Evolutionary conservation across 148 eudicot genomes (phyloP), one percentile per base, ranked within the genome.

Genomic region (Heliamphora exappendiculata): DNA sequence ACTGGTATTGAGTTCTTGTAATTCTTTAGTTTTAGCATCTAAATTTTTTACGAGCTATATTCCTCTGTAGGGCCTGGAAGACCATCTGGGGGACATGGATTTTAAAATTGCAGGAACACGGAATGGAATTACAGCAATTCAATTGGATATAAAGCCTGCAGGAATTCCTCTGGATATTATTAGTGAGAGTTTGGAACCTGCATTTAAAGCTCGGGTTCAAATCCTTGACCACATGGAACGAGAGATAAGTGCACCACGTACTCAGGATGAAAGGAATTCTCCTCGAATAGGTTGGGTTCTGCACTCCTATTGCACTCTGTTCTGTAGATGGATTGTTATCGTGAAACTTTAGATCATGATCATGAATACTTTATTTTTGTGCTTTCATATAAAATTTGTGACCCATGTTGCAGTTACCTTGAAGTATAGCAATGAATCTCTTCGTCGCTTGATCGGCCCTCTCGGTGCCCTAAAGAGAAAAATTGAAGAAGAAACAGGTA

Each of bases 81-180:
- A 95, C 88, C 98, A 95, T 86, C 82, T 92, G 19, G 98, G 98
- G 71, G 98, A 95, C 79, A 95, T 92, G 97, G 98, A 95, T 88
- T 95, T 92, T 67, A 95, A 95, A 84, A 88, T 95, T 85, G 91
- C 98, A 47, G 97, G 98, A 45, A 95, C 98, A 62, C 89, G 97
- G 42, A 88, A 95, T 80, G 97, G 98, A 78, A 73, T 95, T 68
- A 95, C 98, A 51, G 91, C 98, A 37, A 95, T 92, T 76, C 98
- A 95, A 84, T 80, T 95, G 82, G 98, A 95, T 83, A 95, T 95
- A 84, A 95, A 95, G 74, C 98, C 97, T 73, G 97, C 97, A 68
- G 98, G 98, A 78, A 92, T 95, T 71, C 98, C 97, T 63, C 78
- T 95, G 75, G 97, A 92, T 83, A 92, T 92, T 47, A 85, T 95